phyloP scores from a whole-genome alignment of 139 green algal species.

The Edaphochlamys debaryana region DNA sequence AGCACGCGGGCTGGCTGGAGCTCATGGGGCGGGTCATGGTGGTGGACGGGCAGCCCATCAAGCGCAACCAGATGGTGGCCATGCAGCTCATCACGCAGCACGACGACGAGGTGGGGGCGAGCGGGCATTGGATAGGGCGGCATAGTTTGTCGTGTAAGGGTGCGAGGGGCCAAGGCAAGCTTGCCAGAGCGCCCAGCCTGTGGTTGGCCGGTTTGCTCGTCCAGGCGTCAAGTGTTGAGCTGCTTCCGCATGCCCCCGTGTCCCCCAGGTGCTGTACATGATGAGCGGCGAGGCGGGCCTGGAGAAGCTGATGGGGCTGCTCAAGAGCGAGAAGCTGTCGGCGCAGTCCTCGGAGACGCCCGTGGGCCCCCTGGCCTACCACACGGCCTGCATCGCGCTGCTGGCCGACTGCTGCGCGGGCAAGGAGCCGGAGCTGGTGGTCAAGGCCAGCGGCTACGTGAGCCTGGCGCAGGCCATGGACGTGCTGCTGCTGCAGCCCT shows the following conservation, averaged over 20 bases:
- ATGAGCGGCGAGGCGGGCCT: background rate
- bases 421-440: constrained; percentile 46
- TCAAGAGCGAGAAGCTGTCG: background rate
- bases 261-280: constrained; percentile 14
- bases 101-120: constrained; percentile 14
- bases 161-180: too few relatives aligned
- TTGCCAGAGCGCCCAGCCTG: too few relatives aligned
- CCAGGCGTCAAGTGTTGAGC: too few relatives aligned
- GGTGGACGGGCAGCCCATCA: constrained; percentile 40
- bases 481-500: constrained; percentile 38
- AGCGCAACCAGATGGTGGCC: constrained; percentile 45
- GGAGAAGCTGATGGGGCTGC: constrained; percentile 19
- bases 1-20: constrained; percentile 46
- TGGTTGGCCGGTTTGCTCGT: too few relatives aligned
- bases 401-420: constrained; percentile 45
- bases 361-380: constrained; percentile 33
- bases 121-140: too few relatives aligned
- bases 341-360: background rate
- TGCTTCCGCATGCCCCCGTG: too few relatives aligned
- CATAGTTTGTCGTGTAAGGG: too few relatives aligned
- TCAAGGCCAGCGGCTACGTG: constrained; percentile 36
- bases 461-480: constrained; percentile 31
- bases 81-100: constrained; percentile 35
- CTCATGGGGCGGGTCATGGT: constrained; percentile 42
- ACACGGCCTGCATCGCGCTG: constrained; percentile 43